Conservation (phyloP, 352 stramenopile species). For the Aphanomyces euteiches region DNA sequence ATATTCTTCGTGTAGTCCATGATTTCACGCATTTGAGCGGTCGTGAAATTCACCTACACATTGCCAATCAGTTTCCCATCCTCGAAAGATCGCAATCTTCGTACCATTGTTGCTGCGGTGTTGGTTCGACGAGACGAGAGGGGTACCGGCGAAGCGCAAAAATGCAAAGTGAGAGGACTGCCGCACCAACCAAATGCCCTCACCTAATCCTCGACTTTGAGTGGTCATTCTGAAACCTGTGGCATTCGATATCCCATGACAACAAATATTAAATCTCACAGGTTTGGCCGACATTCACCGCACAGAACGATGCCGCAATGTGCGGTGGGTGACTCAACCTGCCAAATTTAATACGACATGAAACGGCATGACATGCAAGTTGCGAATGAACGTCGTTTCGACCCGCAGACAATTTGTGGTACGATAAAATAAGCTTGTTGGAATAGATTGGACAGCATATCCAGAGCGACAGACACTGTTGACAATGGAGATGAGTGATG, state of each 20-base stretch:
- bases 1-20: slow-evolving; percentile 99
- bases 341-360: background rate
- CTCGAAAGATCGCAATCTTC: background rate
- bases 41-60: slow-evolving; percentile 98
- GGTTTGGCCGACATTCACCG: background rate
- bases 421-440: background rate
- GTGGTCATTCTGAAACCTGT: slow-evolving; percentile 17
- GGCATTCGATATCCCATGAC: background rate
- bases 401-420: background rate
- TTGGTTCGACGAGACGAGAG: slow-evolving; percentile 3
- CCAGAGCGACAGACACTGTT: background rate
- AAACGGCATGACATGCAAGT: background rate
- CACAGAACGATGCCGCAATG: background rate
- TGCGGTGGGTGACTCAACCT: background rate
- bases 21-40: slow-evolving; percentile 98
- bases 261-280: background rate
- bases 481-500: background rate
- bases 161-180: slow-evolving; percentile 30
- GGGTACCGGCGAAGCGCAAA: slow-evolving; percentile 7
- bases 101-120: slow-evolving; percentile 31
- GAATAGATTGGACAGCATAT: background rate
- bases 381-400: background rate
- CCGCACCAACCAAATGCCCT: slow-evolving; percentile 10
- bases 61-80: background rate
- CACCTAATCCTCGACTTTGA: slow-evolving; percentile 12